Evolutionary conservation across 306 rosid species (phyloP), one percentile per base, ranked within the genome.

Genomic region (Geum urbanum): DNA sequence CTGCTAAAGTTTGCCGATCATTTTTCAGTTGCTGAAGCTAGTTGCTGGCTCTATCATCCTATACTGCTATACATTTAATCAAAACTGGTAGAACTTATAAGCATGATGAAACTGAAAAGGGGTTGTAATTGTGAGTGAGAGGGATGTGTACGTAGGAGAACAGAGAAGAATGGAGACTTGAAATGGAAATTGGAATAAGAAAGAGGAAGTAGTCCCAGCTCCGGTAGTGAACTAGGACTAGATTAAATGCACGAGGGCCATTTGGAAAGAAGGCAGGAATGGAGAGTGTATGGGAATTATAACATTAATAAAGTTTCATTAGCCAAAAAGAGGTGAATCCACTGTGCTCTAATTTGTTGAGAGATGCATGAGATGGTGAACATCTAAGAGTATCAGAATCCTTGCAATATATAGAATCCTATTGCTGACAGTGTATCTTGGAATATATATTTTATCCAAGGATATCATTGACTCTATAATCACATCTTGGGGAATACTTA

Each of bases 351-450:
- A 56, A 56, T 41, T 50, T 50, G 14, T 18, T 3, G 5, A 47
- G 45, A 40, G 72, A 66, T 32, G 37, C 37, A 32, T 67, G 67
- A 67, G 61, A n/a, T 47, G 60, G 58, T 64, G 70, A 32, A 32
- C 37, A 41, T 19, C 24, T 59, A 12, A 10, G 51, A 24, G 46
- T 63, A 50, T 50, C 48, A 16, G 60, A 18, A 67, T 67, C 49
- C 72, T 18, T 18, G 4, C 9, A 50, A 24, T 24, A 6, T 14
- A 16, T 16, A 49, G 11, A 18, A 49, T 67, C 46, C 50, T 12
- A 5, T n/a, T 66, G 24, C 24, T 44, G 1, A 40, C 9, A 37
- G 24, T 13, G 39, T n/a, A 65, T 8, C 53, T 9, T 4, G 22
- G 5, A 65, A 24, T 16, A 49, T 15, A 15, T 48, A 49, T 15